phyloP scores from a whole-genome alignment of 208 protist genomes.

The Acanthamoeba lenticulata region DNA sequence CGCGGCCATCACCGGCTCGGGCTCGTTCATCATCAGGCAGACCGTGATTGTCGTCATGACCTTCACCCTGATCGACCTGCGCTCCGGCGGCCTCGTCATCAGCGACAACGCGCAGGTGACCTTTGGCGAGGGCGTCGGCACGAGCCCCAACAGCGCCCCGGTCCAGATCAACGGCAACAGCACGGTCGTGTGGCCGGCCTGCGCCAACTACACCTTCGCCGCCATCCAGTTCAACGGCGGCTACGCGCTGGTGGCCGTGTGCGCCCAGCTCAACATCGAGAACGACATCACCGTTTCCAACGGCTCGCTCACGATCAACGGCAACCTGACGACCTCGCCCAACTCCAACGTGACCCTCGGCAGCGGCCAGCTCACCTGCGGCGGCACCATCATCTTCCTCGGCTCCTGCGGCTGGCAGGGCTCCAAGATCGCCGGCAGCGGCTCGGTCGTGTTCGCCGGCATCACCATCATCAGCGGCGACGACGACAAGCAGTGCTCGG shows the following conservation, averaged over 20 bases:
- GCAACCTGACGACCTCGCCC: not conserved
- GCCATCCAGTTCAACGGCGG: not conserved
- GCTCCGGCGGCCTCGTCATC: not conserved
- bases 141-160: not conserved
- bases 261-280: not conserved
- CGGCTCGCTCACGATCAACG: constrained; percentile 22
- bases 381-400: constrained; percentile 1
- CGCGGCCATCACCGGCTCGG: not conserved
- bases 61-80: not conserved
- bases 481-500: not conserved
- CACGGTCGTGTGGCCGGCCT: not conserved
- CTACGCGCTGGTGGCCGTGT: not conserved
- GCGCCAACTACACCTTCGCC: not conserved
- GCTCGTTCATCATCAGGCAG: not conserved
- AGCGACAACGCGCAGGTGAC: not conserved
- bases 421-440: not conserved
- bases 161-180: not conserved
- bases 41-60: not conserved
- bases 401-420: constrained; percentile 39
- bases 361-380: not conserved
- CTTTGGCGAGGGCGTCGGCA: not conserved
- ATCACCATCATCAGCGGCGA: constrained; percentile 14
- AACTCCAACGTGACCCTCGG: not conserved
- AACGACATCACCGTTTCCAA: not conserved
- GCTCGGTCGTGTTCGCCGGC: not conserved